phyloP scores from a whole-genome alignment of 75 land plant species.

The Isoetes taiwanensis region DNA sequence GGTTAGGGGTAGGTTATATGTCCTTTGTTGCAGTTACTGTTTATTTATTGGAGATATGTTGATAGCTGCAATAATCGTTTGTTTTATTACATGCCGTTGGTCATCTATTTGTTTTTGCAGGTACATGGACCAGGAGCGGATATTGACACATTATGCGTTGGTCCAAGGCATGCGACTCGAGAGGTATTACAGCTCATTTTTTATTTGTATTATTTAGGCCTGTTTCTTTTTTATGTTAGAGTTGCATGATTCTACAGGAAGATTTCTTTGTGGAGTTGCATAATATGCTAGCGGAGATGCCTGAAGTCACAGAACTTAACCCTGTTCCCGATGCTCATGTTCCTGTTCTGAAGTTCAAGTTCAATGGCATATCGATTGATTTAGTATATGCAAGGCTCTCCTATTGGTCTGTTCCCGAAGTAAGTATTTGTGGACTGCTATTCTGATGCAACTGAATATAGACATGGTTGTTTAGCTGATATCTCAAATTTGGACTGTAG shows the following conservation, averaged over 20 bases:
- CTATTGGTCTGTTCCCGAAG: background rate
- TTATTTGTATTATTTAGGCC: background rate
- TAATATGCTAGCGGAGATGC: background rate
- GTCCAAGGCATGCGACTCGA: conserved; percentile 1
- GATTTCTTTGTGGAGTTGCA: conserved; percentile 4
- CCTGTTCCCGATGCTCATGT: conserved; percentile 5
- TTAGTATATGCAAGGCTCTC: conserved; percentile 6
- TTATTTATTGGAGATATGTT: background rate
- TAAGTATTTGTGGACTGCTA: background rate
- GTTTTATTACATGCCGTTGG: too few relatives aligned
- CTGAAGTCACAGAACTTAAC: background rate
- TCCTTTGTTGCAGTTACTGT: background rate
- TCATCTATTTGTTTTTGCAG: too few relatives aligned
- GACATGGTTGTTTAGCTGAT: too few relatives aligned
- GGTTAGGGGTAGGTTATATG: background rate
- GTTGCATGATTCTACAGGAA: background rate
- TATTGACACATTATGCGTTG: conserved; percentile 3
- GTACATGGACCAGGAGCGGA: conserved; percentile 1
- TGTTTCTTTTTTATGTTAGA: background rate
- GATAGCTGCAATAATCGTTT: too few relatives aligned
- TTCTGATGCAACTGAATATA: background rate
- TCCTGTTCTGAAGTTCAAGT: conserved; percentile 7
- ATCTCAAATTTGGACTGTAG: too few relatives aligned
- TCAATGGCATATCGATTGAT: conserved; percentile 6
- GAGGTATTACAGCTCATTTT: background rate